Base-by-base conservation (phyloP, 1,139 yeast genomes). In the Magnusiomyces sp. region DNA sequence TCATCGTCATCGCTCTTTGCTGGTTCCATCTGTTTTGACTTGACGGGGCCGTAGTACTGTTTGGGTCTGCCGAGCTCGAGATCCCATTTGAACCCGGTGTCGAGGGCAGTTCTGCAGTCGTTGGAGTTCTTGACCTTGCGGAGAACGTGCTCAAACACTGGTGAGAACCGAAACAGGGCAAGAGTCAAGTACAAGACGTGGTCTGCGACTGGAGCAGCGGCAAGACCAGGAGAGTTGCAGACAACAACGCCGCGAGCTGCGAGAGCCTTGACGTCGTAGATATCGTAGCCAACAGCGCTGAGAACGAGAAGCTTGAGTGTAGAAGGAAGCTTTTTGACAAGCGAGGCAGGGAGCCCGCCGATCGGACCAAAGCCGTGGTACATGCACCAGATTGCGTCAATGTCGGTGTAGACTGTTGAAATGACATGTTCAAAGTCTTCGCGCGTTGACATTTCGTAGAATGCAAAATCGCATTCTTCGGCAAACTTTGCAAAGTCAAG, bases 181-280 rank as follows among this genome's bases (percentile, higher is more conserved):
- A 85, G 65, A 0, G 86, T 68, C 57, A 81, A 72, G 59, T 72
- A 76, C 45, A 84, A 67, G 0, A 82, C 94, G 53, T 80, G 66
- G 58, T 87, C 95, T 1, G 94, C 88, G n/a, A 87, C 95, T 11
- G 87, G 85, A 46, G 72, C 77, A 2, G 83, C 77, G 0, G 86
- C 79, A 43, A 72, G 67, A 0, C 62, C 62, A 1, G 65, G 66
- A 17, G 80, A 81, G 63, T 86, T 82, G 55, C 86, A 79, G 51
- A 85, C 70, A 4, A 68, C 59, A 38, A 85, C 76, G n/a, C 74
- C 75, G 47, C 69, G 70, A 27, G 68, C 65, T 34, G 63, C 62
- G 23, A 79, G 55, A 17, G 60, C 62, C 10, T 62, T 68, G 2
- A 73, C 73, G 62, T 83, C 85, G 55, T 76, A 77, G 29, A 72